Conservation (phyloP, 495 filamentous ascomycete genomes). For the Haplographium delicatum region DNA sequence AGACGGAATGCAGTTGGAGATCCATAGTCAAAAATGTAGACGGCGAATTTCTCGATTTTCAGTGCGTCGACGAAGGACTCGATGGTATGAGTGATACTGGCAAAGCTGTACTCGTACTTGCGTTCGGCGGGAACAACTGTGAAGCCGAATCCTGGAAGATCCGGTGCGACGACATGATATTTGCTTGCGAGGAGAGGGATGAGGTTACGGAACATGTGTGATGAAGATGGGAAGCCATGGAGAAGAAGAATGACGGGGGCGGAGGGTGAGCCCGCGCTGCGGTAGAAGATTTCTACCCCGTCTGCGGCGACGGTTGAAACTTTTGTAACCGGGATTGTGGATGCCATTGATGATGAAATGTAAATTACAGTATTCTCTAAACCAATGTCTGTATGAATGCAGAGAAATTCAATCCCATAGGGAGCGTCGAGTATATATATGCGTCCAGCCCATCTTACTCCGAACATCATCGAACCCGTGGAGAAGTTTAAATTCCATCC, state of each 20-base stretch:
- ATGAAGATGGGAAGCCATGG: conserved; percentile 59
- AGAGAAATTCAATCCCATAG: no score
- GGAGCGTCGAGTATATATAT: no score
- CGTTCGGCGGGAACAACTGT: conserved; percentile 39
- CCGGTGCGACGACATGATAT: conserved; percentile 53
- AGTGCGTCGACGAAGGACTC: conserved; percentile 38
- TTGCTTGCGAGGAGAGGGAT: conserved; percentile 49
- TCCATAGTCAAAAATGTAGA: conserved; percentile 65
- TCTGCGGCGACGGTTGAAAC: conserved; percentile 21
- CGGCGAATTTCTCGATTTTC: conserved; percentile 38
- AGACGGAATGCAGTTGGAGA: conserved; percentile 50
- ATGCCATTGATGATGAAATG: neutral
- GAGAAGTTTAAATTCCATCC: no score
- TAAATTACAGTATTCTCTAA: no score
- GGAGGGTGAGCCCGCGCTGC: conserved; percentile 32
- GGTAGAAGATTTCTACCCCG: conserved; percentile 53
- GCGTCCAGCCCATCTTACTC: no score
- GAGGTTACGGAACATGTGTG: conserved; percentile 54
- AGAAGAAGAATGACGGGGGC: conserved; percentile 52
- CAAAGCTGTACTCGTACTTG: conserved; percentile 46
- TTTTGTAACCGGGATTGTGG: conserved; percentile 3
- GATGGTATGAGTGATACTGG: conserved; percentile 34
- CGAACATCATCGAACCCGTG: no score
- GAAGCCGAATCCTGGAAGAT: conserved; percentile 57
- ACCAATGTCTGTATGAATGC: no score